phyloP scores from a whole-genome alignment of 768 basidiomycete genomes.

The Russula vinacea region DNA sequence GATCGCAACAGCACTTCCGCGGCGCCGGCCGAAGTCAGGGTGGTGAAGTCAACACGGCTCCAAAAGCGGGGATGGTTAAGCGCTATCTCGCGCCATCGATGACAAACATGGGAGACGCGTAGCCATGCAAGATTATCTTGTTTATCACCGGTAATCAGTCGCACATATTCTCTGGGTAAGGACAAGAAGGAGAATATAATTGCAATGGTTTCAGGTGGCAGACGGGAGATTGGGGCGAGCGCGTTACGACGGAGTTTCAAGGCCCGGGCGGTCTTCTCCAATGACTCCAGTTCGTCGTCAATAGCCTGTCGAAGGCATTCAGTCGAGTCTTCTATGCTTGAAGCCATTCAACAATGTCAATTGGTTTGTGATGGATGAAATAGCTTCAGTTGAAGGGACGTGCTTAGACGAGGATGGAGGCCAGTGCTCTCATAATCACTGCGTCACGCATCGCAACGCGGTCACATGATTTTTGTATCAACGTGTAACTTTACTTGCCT shows the following conservation, averaged over 20 bases:
- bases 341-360: neutral
- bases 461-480: neutral
- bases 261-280: slow-evolving; percentile 7
- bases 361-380: neutral
- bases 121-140: slow-evolving; percentile 13
- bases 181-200: slow-evolving; percentile 17
- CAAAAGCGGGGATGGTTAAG: slow-evolving; percentile 20
- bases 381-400: neutral
- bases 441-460: neutral
- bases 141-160: neutral
- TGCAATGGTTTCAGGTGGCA: slow-evolving; percentile 15
- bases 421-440: neutral
- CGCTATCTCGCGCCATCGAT: slow-evolving; percentile 26
- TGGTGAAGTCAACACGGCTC: slow-evolving; percentile 17
- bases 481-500: no score
- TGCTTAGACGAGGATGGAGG: neutral
- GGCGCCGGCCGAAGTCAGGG: neutral
- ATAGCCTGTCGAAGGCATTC: slow-evolving; percentile 7
- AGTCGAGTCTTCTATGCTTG: neutral
- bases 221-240: slow-evolving; percentile 20
- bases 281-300: slow-evolving; percentile 15
- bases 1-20: slow-evolving; percentile 15
- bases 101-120: slow-evolving; percentile 21
- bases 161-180: neutral
- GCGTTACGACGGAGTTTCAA: slow-evolving; percentile 20